Conservation (phyloP, 352 stramenopile species). For the Elongisporangium undulatum region DNA sequence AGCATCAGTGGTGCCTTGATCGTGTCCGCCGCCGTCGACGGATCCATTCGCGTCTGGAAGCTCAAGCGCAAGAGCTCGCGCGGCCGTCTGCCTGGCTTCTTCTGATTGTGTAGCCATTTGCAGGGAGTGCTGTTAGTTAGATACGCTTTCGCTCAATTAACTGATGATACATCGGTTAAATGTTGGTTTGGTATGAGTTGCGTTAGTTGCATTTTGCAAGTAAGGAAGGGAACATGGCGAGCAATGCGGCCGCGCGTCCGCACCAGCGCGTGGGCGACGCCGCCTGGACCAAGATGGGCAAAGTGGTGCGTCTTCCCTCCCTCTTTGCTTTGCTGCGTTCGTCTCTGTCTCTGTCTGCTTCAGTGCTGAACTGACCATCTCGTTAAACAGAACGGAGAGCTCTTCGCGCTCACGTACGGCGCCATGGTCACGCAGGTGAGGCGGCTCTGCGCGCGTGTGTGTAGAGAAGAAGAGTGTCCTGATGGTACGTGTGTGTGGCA, state of each 20-base stretch:
- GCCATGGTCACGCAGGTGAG: conserved; percentile 92
- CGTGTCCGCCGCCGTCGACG: conserved; percentile 53
- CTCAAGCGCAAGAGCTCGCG: conserved; percentile 54
- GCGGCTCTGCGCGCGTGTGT: neutral
- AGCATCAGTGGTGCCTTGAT: conserved; percentile 53
- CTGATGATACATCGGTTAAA: neutral
- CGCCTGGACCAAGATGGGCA: conserved; percentile 93
- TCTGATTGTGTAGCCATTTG: conserved; percentile 19
- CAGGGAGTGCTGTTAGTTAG: neutral
- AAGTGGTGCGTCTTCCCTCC: conserved; percentile 60
- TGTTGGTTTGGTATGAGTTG: neutral
- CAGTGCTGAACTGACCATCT: neutral
- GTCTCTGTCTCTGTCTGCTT: neutral
- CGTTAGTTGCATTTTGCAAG: neutral
- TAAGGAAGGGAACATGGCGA: conserved; percentile 39
- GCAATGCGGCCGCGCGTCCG: conserved; percentile 19
- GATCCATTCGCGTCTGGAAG: conserved; percentile 75
- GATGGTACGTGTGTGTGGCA: conserved; percentile 9
- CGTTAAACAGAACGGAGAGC: conserved; percentile 88
- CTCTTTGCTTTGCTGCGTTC: neutral
- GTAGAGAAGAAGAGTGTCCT: neutral
- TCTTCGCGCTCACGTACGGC: conserved; percentile 98
- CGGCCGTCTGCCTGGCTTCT: conserved; percentile 52
- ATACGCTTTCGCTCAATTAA: neutral
- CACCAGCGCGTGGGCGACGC: conserved; percentile 69